Base-by-base conservation (phyloP, 1,139 yeast genomes). In the Debaryomycetaceae sp. region DNA sequence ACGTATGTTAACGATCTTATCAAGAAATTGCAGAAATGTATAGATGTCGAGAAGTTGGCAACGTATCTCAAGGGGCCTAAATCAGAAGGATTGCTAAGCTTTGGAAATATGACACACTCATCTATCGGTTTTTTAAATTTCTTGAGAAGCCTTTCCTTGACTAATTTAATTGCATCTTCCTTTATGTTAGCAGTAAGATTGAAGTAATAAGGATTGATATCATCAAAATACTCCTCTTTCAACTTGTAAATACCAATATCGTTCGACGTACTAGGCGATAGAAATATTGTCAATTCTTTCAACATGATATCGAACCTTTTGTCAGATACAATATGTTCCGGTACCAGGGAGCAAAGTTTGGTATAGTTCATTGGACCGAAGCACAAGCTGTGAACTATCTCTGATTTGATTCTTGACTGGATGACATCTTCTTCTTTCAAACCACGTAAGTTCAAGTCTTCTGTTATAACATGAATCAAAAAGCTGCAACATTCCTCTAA, bases 121-220 rank as follows among this genome's bases (percentile, higher is more conserved):
- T 68, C 61, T 20, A 52, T 51, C 3, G 72, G 66, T 4, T 68
- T 57, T 2, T 69, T 64, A 1, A 66, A 62, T 37, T 62, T 59
- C 43, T 66, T 65, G 35, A 70, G 45, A 34, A 58, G 54, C 34
- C 71, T 59, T 36, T 75, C 76, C 50, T 80, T 78, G 63, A 62
- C 79, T 73, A 46, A 87, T 78, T 62, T 86, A 23, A 78, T 71
- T 9, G 83, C 81, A 45, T 79, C 97, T 46, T 90, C 97, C 47
- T 91, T 78, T 44, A 82, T 83, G 52, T 90, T 89, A 0, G 95
- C 70, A 0, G 87, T 71, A 54, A 86, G 86, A 55, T 89, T 90
- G 50, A 87, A 76, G 60, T 85, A 91, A 57, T 83, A 91, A 0
- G 97, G 96, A 58, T 91, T 91, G 27, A 91, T 73, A 36, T 75